phyloP scores from a whole-genome alignment of 2,329 filamentous ascomycete species.

The Colletotrichum godetiae region DNA sequence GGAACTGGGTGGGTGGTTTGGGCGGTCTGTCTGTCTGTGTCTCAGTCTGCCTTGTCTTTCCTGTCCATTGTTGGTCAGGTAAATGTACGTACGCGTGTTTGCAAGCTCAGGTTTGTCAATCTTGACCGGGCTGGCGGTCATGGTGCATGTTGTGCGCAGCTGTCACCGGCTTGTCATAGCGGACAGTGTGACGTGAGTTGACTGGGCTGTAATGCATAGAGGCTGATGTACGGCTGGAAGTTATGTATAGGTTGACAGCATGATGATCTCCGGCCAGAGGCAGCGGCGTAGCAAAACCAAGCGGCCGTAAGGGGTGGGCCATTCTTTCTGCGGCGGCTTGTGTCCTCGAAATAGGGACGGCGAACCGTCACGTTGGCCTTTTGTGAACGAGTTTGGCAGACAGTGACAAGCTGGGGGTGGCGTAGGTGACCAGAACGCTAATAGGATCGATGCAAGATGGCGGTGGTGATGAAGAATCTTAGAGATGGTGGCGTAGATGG shows the following conservation, averaged over 20 bases:
- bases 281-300: background rate
- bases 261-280: background rate
- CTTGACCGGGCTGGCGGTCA: background rate
- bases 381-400: constrained; percentile 8
- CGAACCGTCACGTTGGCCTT: background rate
- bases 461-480: constrained; percentile 24
- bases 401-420: background rate
- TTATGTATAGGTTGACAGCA: background rate
- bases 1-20: background rate
- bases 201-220: background rate
- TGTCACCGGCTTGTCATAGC: background rate
- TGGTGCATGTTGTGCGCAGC: background rate
- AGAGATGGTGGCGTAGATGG: background rate
- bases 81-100: background rate
- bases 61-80: background rate
- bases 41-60: background rate
- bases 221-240: background rate
- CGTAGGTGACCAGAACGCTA: background rate
- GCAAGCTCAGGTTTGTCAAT: background rate
- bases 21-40: background rate
- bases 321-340: constrained; percentile 1
- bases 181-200: background rate
- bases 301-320: background rate
- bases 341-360: constrained; percentile 21
- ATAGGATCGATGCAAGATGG: constrained; percentile 4